Base-by-base conservation (phyloP, 768 basidiomycete genomes). In the Psilocybe sp. region DNA sequence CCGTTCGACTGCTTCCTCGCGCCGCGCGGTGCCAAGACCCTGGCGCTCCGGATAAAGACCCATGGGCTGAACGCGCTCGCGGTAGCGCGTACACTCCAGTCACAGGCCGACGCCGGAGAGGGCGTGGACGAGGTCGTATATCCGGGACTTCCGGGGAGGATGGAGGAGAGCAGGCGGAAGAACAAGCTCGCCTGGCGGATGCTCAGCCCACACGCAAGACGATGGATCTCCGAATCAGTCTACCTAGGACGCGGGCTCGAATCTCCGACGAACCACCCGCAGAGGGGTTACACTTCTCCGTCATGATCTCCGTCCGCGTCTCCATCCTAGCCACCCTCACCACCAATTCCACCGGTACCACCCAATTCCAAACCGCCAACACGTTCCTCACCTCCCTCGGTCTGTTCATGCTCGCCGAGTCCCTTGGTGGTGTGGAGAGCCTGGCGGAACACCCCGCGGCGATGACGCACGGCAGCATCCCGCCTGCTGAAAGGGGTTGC, bases 1-100 rank as follows among this genome's bases (percentile, higher is more conserved):
- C 72, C 95, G 4, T 86, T 89, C 23, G 23, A 28, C 23, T 28
- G 84, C 85, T 3, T 79, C 74, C 47, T 71, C 80, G 0, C 83
- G 87, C 88, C 91, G 66, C 82, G 95, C 12, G 93, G 93, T 5
- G 80, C 85, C 51, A 98, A 98, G 76, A 98, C 96, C 8, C 82
- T 98, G 1, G 81, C 87, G 48, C 73, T 98, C 4, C 82, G 96
- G 18, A 90, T 94, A 82, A 82, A 87, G 51, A 80, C 85, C 19
- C 94, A 97, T 56, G 94, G 93, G 2, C 52, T 77, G 38, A 96
- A 92, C 58, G 95, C 91, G 5, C 74, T 98, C 1, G 70, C 71
- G 7, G 75, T 98, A 32, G 92, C 94, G 0, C 69, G 73, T 10
- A 80, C 74, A 8, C 76, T 98, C 45, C 77, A 81, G 0, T 75